Evolutionary conservation across 2,329 filamentous ascomycete genomes (phyloP), one percentile per base, ranked within the genome.

Genomic region (Verticillium dahliae): DNA sequence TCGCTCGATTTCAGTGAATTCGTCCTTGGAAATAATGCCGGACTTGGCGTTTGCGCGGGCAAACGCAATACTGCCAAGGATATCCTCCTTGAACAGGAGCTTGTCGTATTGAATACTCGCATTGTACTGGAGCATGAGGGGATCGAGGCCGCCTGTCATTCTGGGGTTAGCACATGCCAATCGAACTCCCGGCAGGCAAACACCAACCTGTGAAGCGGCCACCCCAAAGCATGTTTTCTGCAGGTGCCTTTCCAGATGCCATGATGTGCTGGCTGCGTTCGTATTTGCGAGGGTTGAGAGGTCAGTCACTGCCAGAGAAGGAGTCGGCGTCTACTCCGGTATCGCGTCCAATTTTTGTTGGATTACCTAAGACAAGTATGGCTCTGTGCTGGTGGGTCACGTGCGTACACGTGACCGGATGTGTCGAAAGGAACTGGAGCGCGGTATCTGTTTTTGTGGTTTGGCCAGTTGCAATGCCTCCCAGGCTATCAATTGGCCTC

Each of bases 51-150:
- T 96, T 62, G 91, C 91, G 62, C 90, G 82, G 60, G 91, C 91
- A 72, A 90, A 96, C 13, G 91, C 91, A 67, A 96, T 90, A 62
- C 84, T 88, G 67, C 91, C 92, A 11, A 84, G 82, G 68, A 96
- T 92, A 69, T 96, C 91, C 73, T 95, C 85, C 63, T 86, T 86
- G 78, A 91, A 91, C 69, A 96, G 87, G 60, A 82, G 81, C 67
- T 87, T 86, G 75, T 96, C 92, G 75, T 90, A 93, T 72, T 85
- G 86, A 68, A 96, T 89, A 60, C 85, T 89, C 69, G 88, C 87
- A 74, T 96, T 96, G 81, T 94, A 96, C 67, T 89, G 82, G 64
- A 87, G 83, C 91, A 96, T 96, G 59, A 96, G 83, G 60, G 91
- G 90, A 76, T 96, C 91, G 67, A 94, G 85, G 68, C 85, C 89